Base-by-base conservation (phyloP, 148 eudicot species). In the Camellia japonica region DNA sequence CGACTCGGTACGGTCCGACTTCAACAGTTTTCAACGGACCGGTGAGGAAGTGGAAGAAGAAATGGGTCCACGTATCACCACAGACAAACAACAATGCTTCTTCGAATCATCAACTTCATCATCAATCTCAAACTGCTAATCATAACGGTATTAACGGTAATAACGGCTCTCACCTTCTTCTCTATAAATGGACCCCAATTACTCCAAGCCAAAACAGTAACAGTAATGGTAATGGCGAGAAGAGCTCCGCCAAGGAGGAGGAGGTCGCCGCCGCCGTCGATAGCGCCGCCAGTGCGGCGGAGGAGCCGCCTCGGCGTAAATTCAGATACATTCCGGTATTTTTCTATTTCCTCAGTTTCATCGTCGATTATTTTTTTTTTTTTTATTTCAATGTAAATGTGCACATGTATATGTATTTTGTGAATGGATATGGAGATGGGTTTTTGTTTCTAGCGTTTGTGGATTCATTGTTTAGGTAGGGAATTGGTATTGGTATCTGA, bases 41-140 rank as follows among this genome's bases (percentile, higher is more conserved):
- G 10, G 98, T 94, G 2, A 82, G 97, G 47, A 94, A 86, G 80
- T 94, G 98, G 98, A 94, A 91, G 91, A 94, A 94, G 87, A 88
- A 86, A 58, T 94, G 98, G 97, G 85, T 92, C 80, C 90, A 86
- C 69, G 79, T 88, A 0, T 19, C 89, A 42, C 90, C 98, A 3
- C 38, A 30, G 38, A 52, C 83, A 18, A 0, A 90, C 1, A 82
- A 68, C 46, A 52, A 51, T 20, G 63, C 68, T 8, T 78, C 87
- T 2, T 80, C 88, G 0, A 80, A 78, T 71, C 80, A 78, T 71
- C 78, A 79, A 62, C 71, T 81, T 16, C 74, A 55, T 30, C 38
- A 78, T 73, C 76, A 77, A 68, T 77, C 82, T 11, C 69, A 58
- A 23, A 2, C 73, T 54, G 30, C 69, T 59, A 68, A 82, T 55